A percentile compares a stretch with the other conserved stretches of the same genome.
Evolutionary conservation across 805 yeast species (phyloP).

Genomic region (Metschnikowia vanudenii): DNA sequence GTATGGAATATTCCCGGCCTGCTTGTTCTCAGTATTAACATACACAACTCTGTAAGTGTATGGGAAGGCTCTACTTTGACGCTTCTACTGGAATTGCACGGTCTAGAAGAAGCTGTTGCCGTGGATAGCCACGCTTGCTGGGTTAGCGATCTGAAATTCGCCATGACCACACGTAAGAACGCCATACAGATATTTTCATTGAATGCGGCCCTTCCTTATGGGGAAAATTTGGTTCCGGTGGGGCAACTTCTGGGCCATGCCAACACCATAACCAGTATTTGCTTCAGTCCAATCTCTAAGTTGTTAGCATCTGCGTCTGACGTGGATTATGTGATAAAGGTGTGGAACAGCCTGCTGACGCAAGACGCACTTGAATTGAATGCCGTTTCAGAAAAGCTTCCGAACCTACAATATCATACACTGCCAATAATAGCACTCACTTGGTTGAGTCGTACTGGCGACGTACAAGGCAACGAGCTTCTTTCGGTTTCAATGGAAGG

Average conservation of each 20-base stretch:
- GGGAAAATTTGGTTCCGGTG: conserved; percentile 22
- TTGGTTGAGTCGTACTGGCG: conserved; percentile 46
- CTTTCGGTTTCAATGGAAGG: conserved; percentile 64
- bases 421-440: conserved; percentile 54
- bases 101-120: conserved; percentile 12
- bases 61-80: conserved; percentile 60
- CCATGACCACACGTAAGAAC: conserved; percentile 61
- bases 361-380: conserved; percentile 45
- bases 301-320: conserved; percentile 74
- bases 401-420: conserved; percentile 39
- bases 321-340: conserved; percentile 59
- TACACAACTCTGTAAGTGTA: conserved; percentile 38
- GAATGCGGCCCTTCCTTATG: conserved; percentile 11
- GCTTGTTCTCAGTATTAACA: conserved; percentile 59
- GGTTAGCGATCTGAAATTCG: conserved; percentile 68
- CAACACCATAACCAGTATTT: conserved; percentile 53
- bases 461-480: conserved; percentile 20
- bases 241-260: conserved; percentile 58
- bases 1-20: conserved; percentile 61
- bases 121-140: conserved; percentile 58
- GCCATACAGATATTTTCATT: conserved; percentile 55
- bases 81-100: conserved; percentile 28
- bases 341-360: conserved; percentile 70
- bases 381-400: conserved; percentile 13
- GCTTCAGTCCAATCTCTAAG: conserved; percentile 51